A percentile compares a stretch with the other conserved stretches of the same genome.
These are phyloP conservation scores for Paraphaeosphaeria sporulosa DNA, from an alignment of 2,329 filamentous ascomycete genomes.

Conservation along the genomic window DNA sequence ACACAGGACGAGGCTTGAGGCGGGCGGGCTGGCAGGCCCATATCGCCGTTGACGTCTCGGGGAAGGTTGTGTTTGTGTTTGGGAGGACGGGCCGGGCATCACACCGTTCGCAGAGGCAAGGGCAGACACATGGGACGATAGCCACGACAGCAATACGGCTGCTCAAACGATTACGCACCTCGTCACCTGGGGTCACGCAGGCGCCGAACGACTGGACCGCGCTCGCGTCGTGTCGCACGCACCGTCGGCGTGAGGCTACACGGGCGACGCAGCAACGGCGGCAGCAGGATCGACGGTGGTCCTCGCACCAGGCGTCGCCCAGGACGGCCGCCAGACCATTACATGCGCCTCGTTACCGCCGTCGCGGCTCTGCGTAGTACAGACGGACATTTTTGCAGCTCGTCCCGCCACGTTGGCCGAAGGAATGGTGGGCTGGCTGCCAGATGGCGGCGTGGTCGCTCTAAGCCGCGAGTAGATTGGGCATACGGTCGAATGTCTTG, in stretches of 20 bases:
- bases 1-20: constrained; percentile 17
- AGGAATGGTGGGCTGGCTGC: constrained; percentile 26
- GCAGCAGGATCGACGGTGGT: constrained; percentile 23
- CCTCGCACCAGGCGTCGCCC: constrained; percentile 22
- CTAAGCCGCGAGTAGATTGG: constrained; percentile 31
- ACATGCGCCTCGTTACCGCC: constrained; percentile 32
- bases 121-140: constrained; percentile 2
- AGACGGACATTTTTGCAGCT: constrained; percentile 21
- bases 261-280: constrained; percentile 16
- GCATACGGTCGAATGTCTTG: constrained; percentile 26
- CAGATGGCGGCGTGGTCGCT: constrained; percentile 22
- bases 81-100: not conserved
- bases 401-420: constrained; percentile 38
- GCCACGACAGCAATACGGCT: constrained; percentile 2
- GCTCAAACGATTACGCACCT: constrained; percentile 17
- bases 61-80: not conserved
- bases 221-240: constrained; percentile 5
- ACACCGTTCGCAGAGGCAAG: constrained; percentile 9
- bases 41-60: not conserved
- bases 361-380: constrained; percentile 27
- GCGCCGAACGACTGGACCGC: constrained; percentile 2
- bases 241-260: constrained; percentile 9
- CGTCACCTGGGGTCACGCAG: constrained; percentile 8
- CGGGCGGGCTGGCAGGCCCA: not conserved
- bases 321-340: constrained; percentile 22